These are phyloP conservation scores for Pleurotus eryngii DNA, from an alignment of 768 basidiomycete genomes.

Conservation along the genomic window DNA sequence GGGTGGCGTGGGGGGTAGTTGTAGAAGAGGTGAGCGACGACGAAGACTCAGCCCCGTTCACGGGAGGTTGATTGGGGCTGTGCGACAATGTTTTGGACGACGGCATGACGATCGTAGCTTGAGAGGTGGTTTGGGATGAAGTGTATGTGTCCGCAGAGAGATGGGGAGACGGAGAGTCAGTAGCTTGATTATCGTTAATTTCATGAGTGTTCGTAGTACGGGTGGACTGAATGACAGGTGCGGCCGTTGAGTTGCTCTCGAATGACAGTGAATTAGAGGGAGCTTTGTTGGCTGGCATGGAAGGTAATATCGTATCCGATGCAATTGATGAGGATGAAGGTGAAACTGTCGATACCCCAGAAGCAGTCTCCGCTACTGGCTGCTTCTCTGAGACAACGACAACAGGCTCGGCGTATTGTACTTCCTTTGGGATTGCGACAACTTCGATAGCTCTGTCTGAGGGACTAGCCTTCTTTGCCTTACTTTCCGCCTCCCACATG, in stretches of 20 bases:
- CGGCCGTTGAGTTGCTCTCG: background rate
- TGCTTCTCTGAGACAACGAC: background rate
- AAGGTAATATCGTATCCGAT: too few species aligned
- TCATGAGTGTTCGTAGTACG: background rate
- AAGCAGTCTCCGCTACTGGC: background rate
- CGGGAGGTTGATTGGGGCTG: too few species aligned
- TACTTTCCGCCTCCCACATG: constrained; percentile 71
- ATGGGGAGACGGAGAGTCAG: background rate
- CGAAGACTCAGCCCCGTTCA: too few species aligned
- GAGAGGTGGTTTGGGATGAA: too few species aligned
- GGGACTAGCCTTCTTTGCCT: constrained; percentile 36
- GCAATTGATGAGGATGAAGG: too few species aligned
- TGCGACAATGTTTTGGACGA: too few species aligned
- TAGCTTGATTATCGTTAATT: background rate
- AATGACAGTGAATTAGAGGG: background rate
- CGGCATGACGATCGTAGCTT: too few species aligned
- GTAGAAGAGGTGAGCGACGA: too few species aligned
- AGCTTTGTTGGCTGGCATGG: background rate
- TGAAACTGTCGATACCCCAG: too few species aligned
- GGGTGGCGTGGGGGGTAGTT: too few species aligned
- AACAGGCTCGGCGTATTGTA: background rate
- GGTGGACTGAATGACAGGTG: background rate
- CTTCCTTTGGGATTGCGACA: background rate
- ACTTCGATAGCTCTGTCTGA: constrained; percentile 22
- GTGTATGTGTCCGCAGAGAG: constrained; percentile 14